These are phyloP conservation scores for Elsinoe arachidis DNA, from an alignment of 2,329 filamentous ascomycete genomes.

Conservation along the genomic window DNA sequence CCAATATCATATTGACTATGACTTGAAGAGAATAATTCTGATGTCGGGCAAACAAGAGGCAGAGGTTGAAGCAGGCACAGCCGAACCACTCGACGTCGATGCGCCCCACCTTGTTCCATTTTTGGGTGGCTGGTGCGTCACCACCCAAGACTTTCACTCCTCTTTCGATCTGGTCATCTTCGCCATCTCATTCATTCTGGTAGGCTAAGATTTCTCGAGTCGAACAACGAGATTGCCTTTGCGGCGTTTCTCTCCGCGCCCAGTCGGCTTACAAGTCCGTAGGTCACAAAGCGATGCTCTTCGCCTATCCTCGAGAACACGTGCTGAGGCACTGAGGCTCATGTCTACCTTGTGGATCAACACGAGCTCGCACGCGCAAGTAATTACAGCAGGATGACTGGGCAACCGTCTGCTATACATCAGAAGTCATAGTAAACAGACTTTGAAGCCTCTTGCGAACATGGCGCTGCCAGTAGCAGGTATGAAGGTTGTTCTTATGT, in stretches of 20 bases:
- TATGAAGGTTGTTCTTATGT: background rate
- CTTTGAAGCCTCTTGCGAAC: constrained; percentile 2
- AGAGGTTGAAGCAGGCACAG: background rate
- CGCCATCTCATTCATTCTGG: background rate
- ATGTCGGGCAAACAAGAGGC: background rate
- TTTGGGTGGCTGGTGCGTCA: constrained; percentile 10
- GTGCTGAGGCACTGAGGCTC: background rate
- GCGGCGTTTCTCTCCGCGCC: background rate
- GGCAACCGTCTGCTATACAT: background rate
- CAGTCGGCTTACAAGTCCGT: background rate
- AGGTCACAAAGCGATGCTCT: background rate
- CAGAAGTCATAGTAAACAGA: background rate
- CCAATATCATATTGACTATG: constrained; percentile 4
- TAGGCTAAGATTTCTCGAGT: background rate
- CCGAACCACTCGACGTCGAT: background rate
- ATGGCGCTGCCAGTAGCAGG: background rate
- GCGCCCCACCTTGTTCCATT: background rate
- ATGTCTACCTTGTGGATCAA: background rate
- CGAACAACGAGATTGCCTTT: background rate
- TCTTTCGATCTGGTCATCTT: background rate
- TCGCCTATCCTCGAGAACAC: background rate
- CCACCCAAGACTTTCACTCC: constrained; percentile 8
- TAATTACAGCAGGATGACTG: background rate
- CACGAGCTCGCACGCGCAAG: background rate
- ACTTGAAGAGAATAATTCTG: background rate